Conservation (phyloP, 805 yeast species). For the Isabelozyma pseudorhagii region DNA sequence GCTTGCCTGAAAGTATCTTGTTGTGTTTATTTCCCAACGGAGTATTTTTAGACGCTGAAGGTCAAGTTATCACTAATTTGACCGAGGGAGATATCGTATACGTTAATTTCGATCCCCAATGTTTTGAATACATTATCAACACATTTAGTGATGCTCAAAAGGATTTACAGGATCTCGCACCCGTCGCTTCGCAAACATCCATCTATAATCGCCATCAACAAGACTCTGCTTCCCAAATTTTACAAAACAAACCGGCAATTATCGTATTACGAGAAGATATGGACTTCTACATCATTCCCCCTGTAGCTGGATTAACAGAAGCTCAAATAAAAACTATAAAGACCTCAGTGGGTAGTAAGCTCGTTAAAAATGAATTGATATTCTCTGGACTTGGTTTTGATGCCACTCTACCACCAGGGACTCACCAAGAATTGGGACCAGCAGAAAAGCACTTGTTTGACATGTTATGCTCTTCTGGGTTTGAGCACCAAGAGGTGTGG, state of each 20-base stretch:
- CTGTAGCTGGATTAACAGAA: conserved; percentile 49
- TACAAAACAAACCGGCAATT: conserved; percentile 81
- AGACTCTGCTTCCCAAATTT: conserved; percentile 52
- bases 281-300: conserved; percentile 90
- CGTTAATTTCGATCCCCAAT: conserved; percentile 82
- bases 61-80: conserved; percentile 73
- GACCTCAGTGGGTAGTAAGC: conserved; percentile 64
- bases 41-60: conserved; percentile 73
- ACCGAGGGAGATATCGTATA: conserved; percentile 77
- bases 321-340: conserved; percentile 69
- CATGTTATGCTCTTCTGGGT: conserved; percentile 92
- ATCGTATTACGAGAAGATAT: conserved; percentile 91
- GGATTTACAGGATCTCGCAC: conserved; percentile 38
- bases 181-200: conserved; percentile 33
- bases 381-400: conserved; percentile 78
- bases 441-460: conserved; percentile 95
- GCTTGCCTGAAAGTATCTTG: conserved; percentile 85
- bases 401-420: conserved; percentile 19
- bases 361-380: conserved; percentile 55
- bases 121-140: conserved; percentile 79
- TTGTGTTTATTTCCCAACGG: conserved; percentile 89
- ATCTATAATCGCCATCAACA: conserved; percentile 12
- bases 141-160: conserved; percentile 68
- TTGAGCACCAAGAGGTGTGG: conserved; percentile 66
- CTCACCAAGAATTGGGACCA: conserved; percentile 61